A percentile compares a stretch with the other conserved stretches of the same genome.
phyloP scores from a whole-genome alignment of 306 rosid species.

The Gastrolobium villosum region DNA sequence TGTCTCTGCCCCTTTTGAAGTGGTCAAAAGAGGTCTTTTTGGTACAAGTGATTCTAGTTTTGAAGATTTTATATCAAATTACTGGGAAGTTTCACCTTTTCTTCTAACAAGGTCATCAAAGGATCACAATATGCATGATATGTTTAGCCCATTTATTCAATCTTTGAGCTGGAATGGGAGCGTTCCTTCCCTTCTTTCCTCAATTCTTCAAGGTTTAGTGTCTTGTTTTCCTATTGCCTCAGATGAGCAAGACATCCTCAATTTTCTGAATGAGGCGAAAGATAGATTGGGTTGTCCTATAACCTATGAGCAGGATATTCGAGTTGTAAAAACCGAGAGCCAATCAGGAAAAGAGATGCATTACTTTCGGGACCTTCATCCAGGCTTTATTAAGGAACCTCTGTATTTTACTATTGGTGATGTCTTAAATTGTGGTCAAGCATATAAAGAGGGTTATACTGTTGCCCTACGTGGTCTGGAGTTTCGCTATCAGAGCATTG shows the following conservation, averaged over 20 bases:
- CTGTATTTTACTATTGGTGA: slow-evolving; percentile 57
- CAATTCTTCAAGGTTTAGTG: slow-evolving; percentile 63
- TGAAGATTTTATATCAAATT: slow-evolving; percentile 63
- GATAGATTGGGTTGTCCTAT: slow-evolving; percentile 76
- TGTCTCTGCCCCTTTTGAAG: slow-evolving; percentile 54
- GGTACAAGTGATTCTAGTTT: slow-evolving; percentile 62
- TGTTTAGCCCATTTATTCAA: slow-evolving; percentile 55
- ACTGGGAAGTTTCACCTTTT: slow-evolving; percentile 78
- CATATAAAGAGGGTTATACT: slow-evolving; percentile 78
- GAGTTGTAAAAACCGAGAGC: slow-evolving; percentile 73
- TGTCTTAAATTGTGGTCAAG: slow-evolving; percentile 68
- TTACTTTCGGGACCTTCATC: slow-evolving; percentile 61
- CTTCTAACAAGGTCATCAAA: slow-evolving; percentile 50
- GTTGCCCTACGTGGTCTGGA: slow-evolving; percentile 89
- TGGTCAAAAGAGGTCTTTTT: slow-evolving; percentile 61
- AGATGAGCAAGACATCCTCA: slow-evolving; percentile 73
- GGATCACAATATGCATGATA: slow-evolving; percentile 49
- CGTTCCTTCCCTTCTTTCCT: slow-evolving; percentile 64
- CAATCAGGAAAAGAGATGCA: slow-evolving; percentile 66
- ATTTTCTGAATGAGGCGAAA: slow-evolving; percentile 70
- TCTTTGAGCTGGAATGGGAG: slow-evolving; percentile 55
- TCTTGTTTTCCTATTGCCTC: slow-evolving; percentile 88
- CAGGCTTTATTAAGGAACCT: slow-evolving; percentile 54
- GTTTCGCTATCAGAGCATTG: slow-evolving; percentile 69
- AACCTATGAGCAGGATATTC: slow-evolving; percentile 78